A percentile compares a stretch with the other conserved stretches of the same genome.
Evolutionary conservation across 306 rosid genomes (phyloP).

Genomic region (Lupinus albus): DNA sequence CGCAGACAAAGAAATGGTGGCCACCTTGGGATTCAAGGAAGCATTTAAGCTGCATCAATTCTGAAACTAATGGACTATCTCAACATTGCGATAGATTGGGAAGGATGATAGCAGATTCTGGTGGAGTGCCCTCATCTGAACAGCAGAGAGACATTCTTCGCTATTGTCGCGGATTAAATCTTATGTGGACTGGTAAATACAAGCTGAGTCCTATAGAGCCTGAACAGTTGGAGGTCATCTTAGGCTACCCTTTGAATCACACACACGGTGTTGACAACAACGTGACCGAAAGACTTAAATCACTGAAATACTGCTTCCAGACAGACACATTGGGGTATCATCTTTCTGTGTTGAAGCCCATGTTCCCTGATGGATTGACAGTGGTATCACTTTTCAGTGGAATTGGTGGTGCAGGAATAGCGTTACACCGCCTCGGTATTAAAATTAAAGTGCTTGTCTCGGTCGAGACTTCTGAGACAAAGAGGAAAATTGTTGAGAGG

Average conservation of each 20-base stretch:
- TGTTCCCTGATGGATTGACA: constrained; percentile 71
- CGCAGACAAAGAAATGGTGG: constrained; percentile 79
- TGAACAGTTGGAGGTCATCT: constrained; percentile 64
- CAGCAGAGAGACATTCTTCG: constrained; percentile 69
- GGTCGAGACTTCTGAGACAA: constrained; percentile 64
- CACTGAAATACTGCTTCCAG: constrained; percentile 74
- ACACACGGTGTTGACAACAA: constrained; percentile 53
- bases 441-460: constrained; percentile 70
- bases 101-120: constrained; percentile 51
- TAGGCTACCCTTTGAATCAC: constrained; percentile 82
- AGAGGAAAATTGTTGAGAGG: constrained; percentile 69
- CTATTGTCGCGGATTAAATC: constrained; percentile 63
- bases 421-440: constrained; percentile 76
- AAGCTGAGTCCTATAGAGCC: constrained; percentile 67
- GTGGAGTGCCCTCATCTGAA: constrained; percentile 55
- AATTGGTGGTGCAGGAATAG: constrained; percentile 85
- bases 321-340: constrained; percentile 81
- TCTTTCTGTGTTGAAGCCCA: constrained; percentile 67
- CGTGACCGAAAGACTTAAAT: constrained; percentile 59
- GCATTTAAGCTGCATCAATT: constrained; percentile 61
- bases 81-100: constrained; percentile 70
- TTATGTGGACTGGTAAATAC: constrained; percentile 71
- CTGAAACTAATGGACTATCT: constrained; percentile 61
- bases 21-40: constrained; percentile 90
- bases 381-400: constrained; percentile 75